Evolutionary conservation across 768 basidiomycete genomes (phyloP).

Genomic region (Russula brevipes): DNA sequence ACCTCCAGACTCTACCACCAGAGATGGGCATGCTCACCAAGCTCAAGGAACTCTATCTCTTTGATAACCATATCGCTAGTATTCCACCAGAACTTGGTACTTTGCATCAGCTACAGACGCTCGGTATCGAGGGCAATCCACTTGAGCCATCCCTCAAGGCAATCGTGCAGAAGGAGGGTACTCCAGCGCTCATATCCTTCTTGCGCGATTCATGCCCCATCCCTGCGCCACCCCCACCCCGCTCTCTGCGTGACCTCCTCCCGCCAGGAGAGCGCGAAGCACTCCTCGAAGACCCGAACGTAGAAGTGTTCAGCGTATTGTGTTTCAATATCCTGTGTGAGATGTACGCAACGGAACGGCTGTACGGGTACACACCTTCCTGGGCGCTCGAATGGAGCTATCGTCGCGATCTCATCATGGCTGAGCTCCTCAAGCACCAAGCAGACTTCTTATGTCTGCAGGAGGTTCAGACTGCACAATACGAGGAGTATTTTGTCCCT

Average conservation of each 20-base stretch:
- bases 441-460: slow-evolving; percentile 93
- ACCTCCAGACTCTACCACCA: slow-evolving; percentile 66
- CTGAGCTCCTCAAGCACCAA: slow-evolving; percentile 74
- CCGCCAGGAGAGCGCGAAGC: slow-evolving; percentile 54
- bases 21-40: slow-evolving; percentile 89
- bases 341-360: slow-evolving; percentile 74
- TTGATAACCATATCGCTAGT: slow-evolving; percentile 88
- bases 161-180: slow-evolving; percentile 94
- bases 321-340: slow-evolving; percentile 96
- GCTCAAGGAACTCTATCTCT: slow-evolving; percentile 88
- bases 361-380: slow-evolving; percentile 94
- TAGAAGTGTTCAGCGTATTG: slow-evolving; percentile 75
- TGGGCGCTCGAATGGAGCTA: slow-evolving; percentile 98
- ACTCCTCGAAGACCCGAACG: slow-evolving; percentile 53
- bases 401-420: slow-evolving; percentile 80
- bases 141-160: slow-evolving; percentile 69
- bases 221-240: slow-evolving; percentile 72
- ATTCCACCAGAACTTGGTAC: slow-evolving; percentile 86
- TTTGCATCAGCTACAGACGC: slow-evolving; percentile 84
- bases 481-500: slow-evolving; percentile 83
- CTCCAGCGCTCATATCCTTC: slow-evolving; percentile 76
- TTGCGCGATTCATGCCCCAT: slow-evolving; percentile 92
- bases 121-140: slow-evolving; percentile 98
- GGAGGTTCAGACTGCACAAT: slow-evolving; percentile 90
- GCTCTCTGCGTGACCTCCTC: slow-evolving; percentile 67